Evolutionary conservation across 2,329 filamentous ascomycete genomes (phyloP).

Genomic region (Exserohilum rostratum): DNA sequence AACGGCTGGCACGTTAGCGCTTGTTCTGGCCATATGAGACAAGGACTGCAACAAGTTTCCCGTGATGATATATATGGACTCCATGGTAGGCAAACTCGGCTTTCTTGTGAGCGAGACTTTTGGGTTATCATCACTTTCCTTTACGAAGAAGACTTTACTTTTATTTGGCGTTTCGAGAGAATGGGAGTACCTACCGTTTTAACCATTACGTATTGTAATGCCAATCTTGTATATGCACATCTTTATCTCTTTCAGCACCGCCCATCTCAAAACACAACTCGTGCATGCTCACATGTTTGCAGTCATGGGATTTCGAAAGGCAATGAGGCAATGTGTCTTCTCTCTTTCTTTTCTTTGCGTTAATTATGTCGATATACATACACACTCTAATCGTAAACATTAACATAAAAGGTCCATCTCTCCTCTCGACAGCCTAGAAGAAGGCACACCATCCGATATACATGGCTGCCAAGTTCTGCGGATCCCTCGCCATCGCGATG

Average conservation of each 20-base stretch:
- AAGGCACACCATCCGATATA: constrained; percentile 93
- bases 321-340: too few species aligned
- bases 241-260: not conserved
- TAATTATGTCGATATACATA: too few species aligned
- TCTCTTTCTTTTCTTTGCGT: not conserved
- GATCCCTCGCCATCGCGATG: constrained; percentile 83
- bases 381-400: not conserved
- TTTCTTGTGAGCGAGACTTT: constrained; percentile 4
- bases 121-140: constrained; percentile 13
- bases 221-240: constrained; percentile 15
- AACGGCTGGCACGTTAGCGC: not conserved
- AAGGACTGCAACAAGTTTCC: constrained; percentile 1
- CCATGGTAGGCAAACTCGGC: not conserved
- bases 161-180: constrained; percentile 12
- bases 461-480: constrained; percentile 84
- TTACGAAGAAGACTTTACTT: not conserved
- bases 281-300: too few species aligned
- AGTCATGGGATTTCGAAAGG: too few species aligned
- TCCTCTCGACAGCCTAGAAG: constrained; percentile 56
- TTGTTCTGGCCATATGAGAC: constrained; percentile 5
- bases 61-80: constrained; percentile 9
- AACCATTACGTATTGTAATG: constrained; percentile 17
- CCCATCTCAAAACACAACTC: too few species aligned
- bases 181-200: constrained; percentile 8
- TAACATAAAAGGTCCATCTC: not conserved